These are phyloP conservation scores for Aspergillus brunneoviolaceus DNA, from an alignment of 2,329 filamentous ascomycete genomes.

Conservation along the genomic window DNA sequence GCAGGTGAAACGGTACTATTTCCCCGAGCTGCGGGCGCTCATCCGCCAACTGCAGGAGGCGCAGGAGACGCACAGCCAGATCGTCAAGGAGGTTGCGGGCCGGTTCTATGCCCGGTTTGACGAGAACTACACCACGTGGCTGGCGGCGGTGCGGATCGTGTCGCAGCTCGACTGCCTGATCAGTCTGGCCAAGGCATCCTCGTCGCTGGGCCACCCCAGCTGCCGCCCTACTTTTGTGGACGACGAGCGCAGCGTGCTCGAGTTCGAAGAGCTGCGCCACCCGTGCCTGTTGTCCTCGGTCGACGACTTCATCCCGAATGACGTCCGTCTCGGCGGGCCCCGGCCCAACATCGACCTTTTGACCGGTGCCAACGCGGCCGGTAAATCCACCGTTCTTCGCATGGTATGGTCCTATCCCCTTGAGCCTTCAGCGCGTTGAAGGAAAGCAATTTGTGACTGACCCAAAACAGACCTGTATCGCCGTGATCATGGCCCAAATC, in stretches of 20 bases:
- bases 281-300: constrained; percentile 90
- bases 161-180: constrained; percentile 94
- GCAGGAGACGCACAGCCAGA: constrained; percentile 88
- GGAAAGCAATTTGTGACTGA: not conserved
- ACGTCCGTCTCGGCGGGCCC: constrained; percentile 80
- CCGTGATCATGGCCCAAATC: constrained; percentile 96
- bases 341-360: constrained; percentile 82
- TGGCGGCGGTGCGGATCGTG: constrained; percentile 84
- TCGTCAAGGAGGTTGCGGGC: constrained; percentile 79
- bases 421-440: too few species aligned
- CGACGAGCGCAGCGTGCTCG: constrained; percentile 78
- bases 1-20: constrained; percentile 91
- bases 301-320: constrained; percentile 94
- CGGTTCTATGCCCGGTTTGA: constrained; percentile 89
- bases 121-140: constrained; percentile 78
- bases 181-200: constrained; percentile 85
- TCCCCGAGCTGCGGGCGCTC: constrained; percentile 73
- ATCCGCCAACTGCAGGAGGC: constrained; percentile 89
- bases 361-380: constrained; percentile 94
- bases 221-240: constrained; percentile 89
- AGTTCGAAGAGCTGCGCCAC: constrained; percentile 89
- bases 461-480: constrained; percentile 72
- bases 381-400: constrained; percentile 91
- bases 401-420: constrained; percentile 63
- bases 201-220: constrained; percentile 77